These are phyloP conservation scores for Coemansia sp. DNA, from an alignment of 371 early-diverging fungal genomes.

Conservation along the genomic window DNA sequence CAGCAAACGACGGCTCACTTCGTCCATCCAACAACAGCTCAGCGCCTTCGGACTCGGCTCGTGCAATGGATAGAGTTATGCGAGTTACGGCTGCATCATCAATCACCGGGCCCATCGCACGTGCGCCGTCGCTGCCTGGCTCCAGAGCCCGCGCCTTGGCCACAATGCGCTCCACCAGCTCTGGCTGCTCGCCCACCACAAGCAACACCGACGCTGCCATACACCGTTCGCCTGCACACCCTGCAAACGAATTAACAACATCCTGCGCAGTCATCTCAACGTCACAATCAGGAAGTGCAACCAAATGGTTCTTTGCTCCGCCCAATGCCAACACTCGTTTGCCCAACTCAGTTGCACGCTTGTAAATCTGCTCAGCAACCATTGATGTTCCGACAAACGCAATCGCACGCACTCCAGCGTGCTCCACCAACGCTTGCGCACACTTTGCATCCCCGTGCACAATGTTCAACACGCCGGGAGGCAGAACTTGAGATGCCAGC, in stretches of 20 bases:
- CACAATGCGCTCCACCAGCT: slow-evolving; percentile 60
- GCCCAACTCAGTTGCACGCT: slow-evolving; percentile 54
- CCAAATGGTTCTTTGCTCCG: slow-evolving; percentile 70
- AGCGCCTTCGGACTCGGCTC: slow-evolving; percentile 57
- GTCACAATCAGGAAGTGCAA: slow-evolving; percentile 72
- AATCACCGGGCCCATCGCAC: slow-evolving; percentile 70
- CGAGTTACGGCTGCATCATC: slow-evolving; percentile 59
- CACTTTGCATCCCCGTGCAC: slow-evolving; percentile 61
- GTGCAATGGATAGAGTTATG: slow-evolving; percentile 60
- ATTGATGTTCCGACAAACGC: slow-evolving; percentile 74
- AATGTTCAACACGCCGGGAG: slow-evolving; percentile 73
- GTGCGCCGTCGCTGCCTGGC: slow-evolving; percentile 54
- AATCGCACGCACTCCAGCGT: slow-evolving; percentile 62
- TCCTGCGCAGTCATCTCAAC: slow-evolving; percentile 69
- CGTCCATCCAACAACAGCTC: slow-evolving; percentile 70
- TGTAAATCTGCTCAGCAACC: slow-evolving; percentile 61
- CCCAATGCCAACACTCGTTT: slow-evolving; percentile 71
- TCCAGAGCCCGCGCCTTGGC: slow-evolving; percentile 56
- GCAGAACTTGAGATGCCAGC: slow-evolving; percentile 63
- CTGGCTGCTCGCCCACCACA: slow-evolving; percentile 63
- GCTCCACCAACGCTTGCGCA: slow-evolving; percentile 45
- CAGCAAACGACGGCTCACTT: slow-evolving; percentile 22
- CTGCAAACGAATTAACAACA: slow-evolving; percentile 67
- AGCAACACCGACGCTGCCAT: slow-evolving; percentile 76
- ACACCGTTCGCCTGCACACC: slow-evolving; percentile 66